Conservation (phyloP, 1,139 yeast genomes). For the Lodderomyces jiufengensis region DNA sequence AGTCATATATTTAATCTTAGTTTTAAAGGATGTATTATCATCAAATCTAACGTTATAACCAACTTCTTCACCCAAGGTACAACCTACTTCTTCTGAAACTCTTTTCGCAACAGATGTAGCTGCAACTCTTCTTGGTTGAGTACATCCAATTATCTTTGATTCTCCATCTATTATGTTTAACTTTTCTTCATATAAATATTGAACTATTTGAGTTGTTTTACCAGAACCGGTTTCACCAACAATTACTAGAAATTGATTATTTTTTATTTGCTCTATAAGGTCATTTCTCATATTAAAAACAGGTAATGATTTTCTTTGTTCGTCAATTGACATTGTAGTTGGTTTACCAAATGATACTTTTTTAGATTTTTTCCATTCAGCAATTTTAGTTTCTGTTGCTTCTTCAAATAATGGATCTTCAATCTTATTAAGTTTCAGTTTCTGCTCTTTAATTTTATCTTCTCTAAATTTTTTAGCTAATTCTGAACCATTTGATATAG, state of each 20-base stretch:
- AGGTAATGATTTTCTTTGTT: slow-evolving; percentile 70
- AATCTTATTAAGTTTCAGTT: slow-evolving; percentile 44
- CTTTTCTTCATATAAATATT: slow-evolving; percentile 39
- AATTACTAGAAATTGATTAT: slow-evolving; percentile 43
- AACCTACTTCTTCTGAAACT: slow-evolving; percentile 80
- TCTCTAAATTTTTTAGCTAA: slow-evolving; percentile 66
- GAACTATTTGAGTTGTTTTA: slow-evolving; percentile 41
- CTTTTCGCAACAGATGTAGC: slow-evolving; percentile 92
- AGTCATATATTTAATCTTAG: slow-evolving; percentile 73
- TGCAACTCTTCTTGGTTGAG: slow-evolving; percentile 96
- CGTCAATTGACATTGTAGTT: slow-evolving; percentile 50
- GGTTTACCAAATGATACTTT: slow-evolving; percentile 50
- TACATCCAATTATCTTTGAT: slow-evolving; percentile 59
- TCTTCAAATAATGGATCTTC: slow-evolving; percentile 41
- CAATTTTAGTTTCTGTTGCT: slow-evolving; percentile 5
- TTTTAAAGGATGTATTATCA: slow-evolving; percentile 55
- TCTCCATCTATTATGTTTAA: slow-evolving; percentile 18
- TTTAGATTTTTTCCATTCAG: slow-evolving; percentile 19
- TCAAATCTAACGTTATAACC: slow-evolving; percentile 90
- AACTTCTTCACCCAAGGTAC: slow-evolving; percentile 67
- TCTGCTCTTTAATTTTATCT: slow-evolving; percentile 47
- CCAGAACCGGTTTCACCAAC: slow-evolving; percentile 51
- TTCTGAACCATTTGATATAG: slow-evolving; percentile 74
- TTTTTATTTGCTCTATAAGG: slow-evolving; percentile 52
- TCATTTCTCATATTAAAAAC: slow-evolving; percentile 62